These are phyloP conservation scores for Acephala macrosclerotiorum DNA, from an alignment of 2,329 filamentous ascomycete species.

Conservation along the genomic window DNA sequence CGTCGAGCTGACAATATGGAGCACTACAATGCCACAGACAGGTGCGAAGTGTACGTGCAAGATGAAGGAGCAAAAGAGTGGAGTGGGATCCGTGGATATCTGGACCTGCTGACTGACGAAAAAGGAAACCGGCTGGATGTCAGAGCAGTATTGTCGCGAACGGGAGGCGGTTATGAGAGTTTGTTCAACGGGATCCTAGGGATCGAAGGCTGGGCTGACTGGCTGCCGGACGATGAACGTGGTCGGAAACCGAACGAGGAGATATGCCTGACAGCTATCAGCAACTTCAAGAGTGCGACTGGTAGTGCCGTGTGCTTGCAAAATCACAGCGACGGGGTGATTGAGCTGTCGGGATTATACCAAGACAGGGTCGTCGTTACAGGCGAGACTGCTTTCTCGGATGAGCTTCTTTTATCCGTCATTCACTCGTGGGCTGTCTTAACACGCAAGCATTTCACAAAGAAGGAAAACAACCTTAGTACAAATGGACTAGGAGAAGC, in stretches of 20 bases:
- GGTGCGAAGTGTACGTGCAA: background rate
- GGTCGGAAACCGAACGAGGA: background rate
- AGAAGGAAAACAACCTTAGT: background rate
- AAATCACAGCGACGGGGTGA: background rate
- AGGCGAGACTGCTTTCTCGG: background rate
- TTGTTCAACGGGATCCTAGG: background rate
- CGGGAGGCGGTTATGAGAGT: no score
- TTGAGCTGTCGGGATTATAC: background rate
- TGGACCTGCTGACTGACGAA: background rate
- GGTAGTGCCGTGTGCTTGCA: background rate
- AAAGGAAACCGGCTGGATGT: no score
- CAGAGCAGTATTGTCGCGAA: no score
- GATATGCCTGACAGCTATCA: conserved; percentile 3
- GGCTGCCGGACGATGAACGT: background rate
- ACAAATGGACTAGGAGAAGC: background rate
- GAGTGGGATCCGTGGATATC: background rate
- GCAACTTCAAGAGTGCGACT: background rate
- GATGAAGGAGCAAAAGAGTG: no score
- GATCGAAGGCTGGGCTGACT: background rate
- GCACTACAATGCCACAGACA: conserved; percentile 13
- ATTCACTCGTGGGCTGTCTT: conserved; percentile 1
- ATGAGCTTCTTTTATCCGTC: background rate
- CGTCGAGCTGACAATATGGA: conserved; percentile 19
- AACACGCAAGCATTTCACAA: background rate
- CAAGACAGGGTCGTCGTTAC: background rate